phyloP scores from a whole-genome alignment of 495 filamentous ascomycete genomes.

The Penicilliopsis zonata region DNA sequence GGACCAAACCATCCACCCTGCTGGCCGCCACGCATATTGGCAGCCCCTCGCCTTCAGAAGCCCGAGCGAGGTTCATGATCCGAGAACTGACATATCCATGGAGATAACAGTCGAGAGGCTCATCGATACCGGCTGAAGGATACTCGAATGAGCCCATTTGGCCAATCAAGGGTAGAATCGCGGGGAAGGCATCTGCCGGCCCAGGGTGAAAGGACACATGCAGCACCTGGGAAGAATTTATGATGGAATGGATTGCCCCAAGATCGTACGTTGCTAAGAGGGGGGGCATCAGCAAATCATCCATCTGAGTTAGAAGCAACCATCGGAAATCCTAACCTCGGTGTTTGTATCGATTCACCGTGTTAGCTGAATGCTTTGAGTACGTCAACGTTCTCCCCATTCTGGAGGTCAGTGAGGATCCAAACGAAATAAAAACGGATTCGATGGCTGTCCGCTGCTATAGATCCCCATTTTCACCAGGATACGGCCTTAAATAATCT shows the following conservation, averaged over 20 bases:
- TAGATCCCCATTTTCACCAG: too few species aligned
- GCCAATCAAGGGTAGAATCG: constrained; percentile 80
- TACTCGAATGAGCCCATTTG: constrained; percentile 61
- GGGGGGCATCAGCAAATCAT: constrained; percentile 3
- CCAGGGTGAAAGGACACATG: constrained; percentile 70
- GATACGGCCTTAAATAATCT: too few species aligned
- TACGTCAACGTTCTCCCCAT: constrained; percentile 51
- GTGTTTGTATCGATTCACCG: constrained; percentile 56
- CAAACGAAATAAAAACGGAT: neutral
- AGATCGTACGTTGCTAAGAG: constrained; percentile 61
- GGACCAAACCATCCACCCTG: constrained; percentile 61
- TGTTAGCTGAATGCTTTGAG: constrained; percentile 54
- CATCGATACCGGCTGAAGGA: constrained; percentile 48
- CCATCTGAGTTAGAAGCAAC: constrained; percentile 1
- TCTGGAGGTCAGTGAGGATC: constrained; percentile 2
- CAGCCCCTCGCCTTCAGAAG: constrained; percentile 36
- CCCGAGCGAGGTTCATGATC: constrained; percentile 56
- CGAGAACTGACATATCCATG: constrained; percentile 81
- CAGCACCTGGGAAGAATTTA: constrained; percentile 65
- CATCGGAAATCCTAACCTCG: constrained; percentile 37
- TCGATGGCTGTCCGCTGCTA: too few species aligned
- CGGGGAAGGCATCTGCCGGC: constrained; percentile 55
- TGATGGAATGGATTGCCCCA: constrained; percentile 63
- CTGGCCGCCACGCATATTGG: constrained; percentile 56
- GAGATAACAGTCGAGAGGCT: constrained; percentile 68